Evolutionary conservation across 805 yeast species (phyloP).

Genomic region (Kuraishia piskuri): DNA sequence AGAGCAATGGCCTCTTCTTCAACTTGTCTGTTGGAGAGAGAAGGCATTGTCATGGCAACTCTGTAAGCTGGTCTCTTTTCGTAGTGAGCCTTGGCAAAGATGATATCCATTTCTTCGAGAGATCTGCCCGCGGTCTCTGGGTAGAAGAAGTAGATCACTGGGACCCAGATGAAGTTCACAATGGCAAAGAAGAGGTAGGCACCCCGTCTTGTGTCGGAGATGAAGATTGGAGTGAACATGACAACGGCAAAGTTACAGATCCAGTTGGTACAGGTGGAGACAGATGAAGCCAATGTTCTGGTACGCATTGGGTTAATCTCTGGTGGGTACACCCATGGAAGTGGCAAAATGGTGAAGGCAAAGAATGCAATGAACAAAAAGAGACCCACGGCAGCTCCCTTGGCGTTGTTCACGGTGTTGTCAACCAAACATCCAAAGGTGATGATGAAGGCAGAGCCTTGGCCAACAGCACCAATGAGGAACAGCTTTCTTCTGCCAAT

Average conservation of each 20-base stretch:
- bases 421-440: constrained; percentile 26
- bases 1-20: constrained; percentile 51
- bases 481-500: constrained; percentile 51
- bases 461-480: constrained; percentile 25
- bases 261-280: constrained; percentile 53
- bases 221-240: constrained; percentile 38
- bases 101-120: constrained; percentile 35
- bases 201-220: constrained; percentile 27
- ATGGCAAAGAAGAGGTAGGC: constrained; percentile 38
- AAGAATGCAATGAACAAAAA: constrained; percentile 39
- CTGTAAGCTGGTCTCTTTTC: constrained; percentile 53
- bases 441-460: constrained; percentile 33
- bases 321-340: constrained; percentile 49
- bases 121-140: constrained; percentile 40
- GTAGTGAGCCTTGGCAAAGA: constrained; percentile 33
- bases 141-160: constrained; percentile 31
- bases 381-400: constrained; percentile 36
- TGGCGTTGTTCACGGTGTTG: constrained; percentile 22
- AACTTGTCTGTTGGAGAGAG: constrained; percentile 45
- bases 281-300: constrained; percentile 44
- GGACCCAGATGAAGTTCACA: constrained; percentile 31
- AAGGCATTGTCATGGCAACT: constrained; percentile 58
- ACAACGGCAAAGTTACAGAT: constrained; percentile 49
- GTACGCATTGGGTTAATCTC: constrained; percentile 42
- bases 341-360: constrained; percentile 39